Evolutionary conservation across 306 rosid species (phyloP).

Genomic region (Rosa chinensis): DNA sequence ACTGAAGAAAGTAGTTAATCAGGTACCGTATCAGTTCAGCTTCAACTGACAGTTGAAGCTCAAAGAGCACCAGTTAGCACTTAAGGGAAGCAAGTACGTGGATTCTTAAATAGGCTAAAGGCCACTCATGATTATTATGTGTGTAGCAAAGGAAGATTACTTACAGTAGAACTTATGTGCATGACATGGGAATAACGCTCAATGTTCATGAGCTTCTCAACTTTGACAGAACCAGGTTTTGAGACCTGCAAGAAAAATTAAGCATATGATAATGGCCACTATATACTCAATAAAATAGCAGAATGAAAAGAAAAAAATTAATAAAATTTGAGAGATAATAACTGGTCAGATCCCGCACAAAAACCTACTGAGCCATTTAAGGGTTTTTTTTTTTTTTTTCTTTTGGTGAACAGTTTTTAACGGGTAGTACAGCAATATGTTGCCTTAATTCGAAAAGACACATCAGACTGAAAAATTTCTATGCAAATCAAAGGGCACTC

Average conservation of each 20-base stretch:
- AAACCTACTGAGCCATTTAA: constrained; percentile 3
- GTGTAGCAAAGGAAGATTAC: constrained; percentile 22
- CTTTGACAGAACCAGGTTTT: constrained; percentile 83
- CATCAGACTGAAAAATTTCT: not conserved
- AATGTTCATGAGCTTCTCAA: constrained; percentile 83
- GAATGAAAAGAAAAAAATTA: not conserved
- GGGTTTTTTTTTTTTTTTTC: too few relatives aligned
- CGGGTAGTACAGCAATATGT: constrained; percentile 10
- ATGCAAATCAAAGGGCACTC: not conserved
- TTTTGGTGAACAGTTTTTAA: too few relatives aligned
- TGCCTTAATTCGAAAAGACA: constrained; percentile 3
- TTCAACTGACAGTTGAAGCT: too few relatives aligned
- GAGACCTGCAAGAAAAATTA: constrained; percentile 64
- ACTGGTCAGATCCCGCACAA: not conserved
- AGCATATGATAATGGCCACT: constrained; percentile 12
- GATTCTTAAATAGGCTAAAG: not conserved
- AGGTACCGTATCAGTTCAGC: too few relatives aligned
- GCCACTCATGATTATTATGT: not conserved
- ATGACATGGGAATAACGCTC: constrained; percentile 98
- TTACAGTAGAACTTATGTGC: constrained; percentile 98
- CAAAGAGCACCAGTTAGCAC: too few relatives aligned
- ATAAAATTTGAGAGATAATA: not conserved
- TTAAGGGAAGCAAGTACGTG: too few relatives aligned
- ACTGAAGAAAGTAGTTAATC: too few relatives aligned
- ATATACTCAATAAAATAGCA: constrained; percentile 17